Evolutionary conservation across 768 basidiomycete genomes (phyloP), one percentile per base, ranked within the genome.

Genomic region (Suillus sp.): DNA sequence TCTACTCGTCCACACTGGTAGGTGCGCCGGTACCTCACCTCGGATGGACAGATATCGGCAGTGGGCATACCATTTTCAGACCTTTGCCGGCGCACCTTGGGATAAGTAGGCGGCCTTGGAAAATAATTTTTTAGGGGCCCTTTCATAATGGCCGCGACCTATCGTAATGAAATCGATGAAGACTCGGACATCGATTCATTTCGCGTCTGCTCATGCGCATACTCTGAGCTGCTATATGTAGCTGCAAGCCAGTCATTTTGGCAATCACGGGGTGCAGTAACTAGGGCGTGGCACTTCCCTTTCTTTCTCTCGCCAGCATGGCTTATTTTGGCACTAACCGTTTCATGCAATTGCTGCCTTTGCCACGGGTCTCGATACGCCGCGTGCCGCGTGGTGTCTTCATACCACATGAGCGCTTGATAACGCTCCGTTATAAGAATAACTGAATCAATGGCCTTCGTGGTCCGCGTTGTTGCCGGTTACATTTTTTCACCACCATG

Each of bases 341-440:
- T 53, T 34, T n/a, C 32, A 42, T 60, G 22, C 63, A 64, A 50
- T 47, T 58, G 91, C 70, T 58, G 91, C 70, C 79, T 91, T 54
- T 86, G 86, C 68, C 91, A 62, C 90, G 91, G 69, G 91, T 91
- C 73, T 81, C 81, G 18, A 78, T 92, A 13, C 90, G 90, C 75
- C 92, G 90, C 89, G 87, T 86, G 84, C 90, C 91, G 38, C 56
- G 20, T 57, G 55, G 56, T 5, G 9, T 10, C 22, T 56, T 11
- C 55, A 56, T 38, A 18, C 55, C 25, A 56, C 18, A 57, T 40
- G 56, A 6, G 56, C 56, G 56, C 56, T 57, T 57, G 53, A 53
- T 60, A 48, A 53, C 34, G 42, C 25, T 32, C 37, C 59, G 34
- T 37, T 60, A 60, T 57, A 57, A 48, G 43, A 34, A 55, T 48